These are phyloP conservation scores for Blastocystis sp. DNA, from an alignment of 352 stramenopile genomes.

Conservation along the genomic window DNA sequence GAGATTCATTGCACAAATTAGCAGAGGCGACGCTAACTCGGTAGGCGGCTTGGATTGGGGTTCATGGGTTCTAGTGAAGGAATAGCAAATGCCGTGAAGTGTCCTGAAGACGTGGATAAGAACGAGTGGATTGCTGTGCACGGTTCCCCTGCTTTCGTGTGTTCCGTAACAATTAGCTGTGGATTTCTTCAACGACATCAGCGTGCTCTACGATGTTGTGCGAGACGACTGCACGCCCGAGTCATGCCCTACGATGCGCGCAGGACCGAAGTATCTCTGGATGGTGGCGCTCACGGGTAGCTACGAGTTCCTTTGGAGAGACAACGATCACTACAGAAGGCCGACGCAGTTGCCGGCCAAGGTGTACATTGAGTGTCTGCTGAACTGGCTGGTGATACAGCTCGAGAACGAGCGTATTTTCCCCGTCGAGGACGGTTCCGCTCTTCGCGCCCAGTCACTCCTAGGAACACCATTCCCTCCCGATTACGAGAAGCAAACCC, in stretches of 20 bases:
- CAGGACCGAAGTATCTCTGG: slow-evolving; percentile 9
- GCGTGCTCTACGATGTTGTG: slow-evolving; percentile 13
- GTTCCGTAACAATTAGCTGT: slow-evolving; percentile 9
- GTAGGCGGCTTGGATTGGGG: background rate
- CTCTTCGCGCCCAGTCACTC: background rate
- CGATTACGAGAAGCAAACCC: background rate
- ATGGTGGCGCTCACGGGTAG: background rate
- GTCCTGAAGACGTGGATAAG: slow-evolving; percentile 41
- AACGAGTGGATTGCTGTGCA: slow-evolving; percentile 68
- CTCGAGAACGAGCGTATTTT: slow-evolving; percentile 29
- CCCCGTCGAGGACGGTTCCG: background rate
- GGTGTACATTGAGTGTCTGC: slow-evolving; percentile 37
- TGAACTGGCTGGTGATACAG: slow-evolving; percentile 28
- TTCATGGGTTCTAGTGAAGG: slow-evolving; percentile 1
- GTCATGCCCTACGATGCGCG: slow-evolving; percentile 40
- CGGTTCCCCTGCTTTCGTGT: background rate
- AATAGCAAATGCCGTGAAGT: slow-evolving; percentile 30
- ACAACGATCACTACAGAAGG: slow-evolving; percentile 19
- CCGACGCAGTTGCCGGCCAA: slow-evolving; percentile 32
- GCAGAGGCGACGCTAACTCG: slow-evolving; percentile 7
- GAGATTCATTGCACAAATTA: slow-evolving; percentile 25
- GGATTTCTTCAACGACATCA: slow-evolving; percentile 63
- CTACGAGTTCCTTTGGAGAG: slow-evolving; percentile 60
- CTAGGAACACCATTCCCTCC: slow-evolving; percentile 21
- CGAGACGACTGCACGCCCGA: slow-evolving; percentile 48